Conservation (phyloP, 2,329 filamentous ascomycete species). For the Talaromyces marneffei region DNA sequence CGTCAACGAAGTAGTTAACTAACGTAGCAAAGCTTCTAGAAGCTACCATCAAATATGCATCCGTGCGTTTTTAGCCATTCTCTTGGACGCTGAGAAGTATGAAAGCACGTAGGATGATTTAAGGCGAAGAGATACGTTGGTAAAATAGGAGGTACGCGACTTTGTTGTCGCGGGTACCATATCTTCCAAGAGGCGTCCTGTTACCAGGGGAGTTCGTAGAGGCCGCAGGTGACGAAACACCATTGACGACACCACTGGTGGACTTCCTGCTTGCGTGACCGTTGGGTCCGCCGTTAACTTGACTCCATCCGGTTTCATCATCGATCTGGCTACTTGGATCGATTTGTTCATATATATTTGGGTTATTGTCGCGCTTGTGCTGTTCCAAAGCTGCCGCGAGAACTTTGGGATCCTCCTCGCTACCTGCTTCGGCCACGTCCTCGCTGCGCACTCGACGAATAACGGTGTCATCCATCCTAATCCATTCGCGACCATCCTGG, state of each 20-base stretch:
- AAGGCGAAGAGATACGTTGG: constrained; percentile 54
- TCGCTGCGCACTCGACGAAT: constrained; percentile 79
- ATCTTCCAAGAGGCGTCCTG: constrained; percentile 52
- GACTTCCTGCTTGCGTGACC: constrained; percentile 61
- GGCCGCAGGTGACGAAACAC: constrained; percentile 50
- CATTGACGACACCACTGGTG: constrained; percentile 58
- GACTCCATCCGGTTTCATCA: constrained; percentile 66
- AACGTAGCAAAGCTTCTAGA: not conserved
- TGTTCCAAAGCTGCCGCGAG: constrained; percentile 62
- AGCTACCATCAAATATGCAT: not conserved
- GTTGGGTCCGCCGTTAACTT: constrained; percentile 61
- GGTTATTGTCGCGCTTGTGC: constrained; percentile 50
- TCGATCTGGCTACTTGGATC: constrained; percentile 60
- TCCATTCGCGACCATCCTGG: constrained; percentile 93
- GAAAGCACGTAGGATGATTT: not conserved
- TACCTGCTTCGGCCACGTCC: constrained; percentile 80
- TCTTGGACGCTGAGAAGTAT: not conserved
- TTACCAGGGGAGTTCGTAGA: constrained; percentile 50
- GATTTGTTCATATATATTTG: constrained; percentile 69
- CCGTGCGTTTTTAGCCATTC: not conserved
- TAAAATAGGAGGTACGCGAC: constrained; percentile 97
- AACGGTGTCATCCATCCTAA: constrained; percentile 88
- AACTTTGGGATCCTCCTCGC: constrained; percentile 69
- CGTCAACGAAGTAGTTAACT: not conserved
- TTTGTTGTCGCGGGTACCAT: constrained; percentile 80